These are phyloP conservation scores for Meyerozyma carpophila DNA, from an alignment of 1,139 yeast species.

Conservation along the genomic window DNA sequence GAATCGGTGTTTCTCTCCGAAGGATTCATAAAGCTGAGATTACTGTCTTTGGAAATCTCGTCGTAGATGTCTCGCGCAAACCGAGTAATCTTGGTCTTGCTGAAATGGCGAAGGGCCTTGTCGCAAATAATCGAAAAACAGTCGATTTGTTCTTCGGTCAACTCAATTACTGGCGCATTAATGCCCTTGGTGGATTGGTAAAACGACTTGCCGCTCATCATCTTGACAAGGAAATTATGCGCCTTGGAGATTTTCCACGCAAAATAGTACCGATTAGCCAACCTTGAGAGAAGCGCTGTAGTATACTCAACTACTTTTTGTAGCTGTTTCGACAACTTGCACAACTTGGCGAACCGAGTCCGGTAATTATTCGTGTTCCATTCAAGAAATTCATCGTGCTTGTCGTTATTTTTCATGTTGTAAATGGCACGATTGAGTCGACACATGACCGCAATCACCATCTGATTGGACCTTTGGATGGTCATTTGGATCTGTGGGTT, in stretches of 20 bases:
- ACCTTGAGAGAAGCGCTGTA: constrained; percentile 20
- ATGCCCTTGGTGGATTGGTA: constrained; percentile 18
- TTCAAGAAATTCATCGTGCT: constrained; percentile 15
- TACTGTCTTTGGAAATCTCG: constrained; percentile 8
- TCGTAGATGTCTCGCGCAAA: constrained; percentile 7
- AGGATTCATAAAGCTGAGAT: constrained; percentile 6
- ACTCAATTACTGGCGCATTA: constrained; percentile 8
- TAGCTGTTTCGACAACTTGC: constrained; percentile 9
- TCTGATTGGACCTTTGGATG: constrained; percentile 27
- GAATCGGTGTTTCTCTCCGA: constrained; percentile 5
- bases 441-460: constrained; percentile 18
- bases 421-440: constrained; percentile 9
- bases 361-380: constrained; percentile 9
- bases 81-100: constrained; percentile 9
- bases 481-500: constrained; percentile 27
- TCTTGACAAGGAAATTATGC: constrained; percentile 22
- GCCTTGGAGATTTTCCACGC: constrained; percentile 42
- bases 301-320: constrained; percentile 17
- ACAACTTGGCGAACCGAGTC: constrained; percentile 9
- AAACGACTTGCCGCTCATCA: constrained; percentile 22
- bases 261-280: constrained; percentile 35
- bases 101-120: constrained; percentile 10
- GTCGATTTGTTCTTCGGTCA: constrained; percentile 17
- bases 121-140: constrained; percentile 22
- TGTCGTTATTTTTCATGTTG: constrained; percentile 9